Base-by-base conservation (phyloP, 2,329 filamentous ascomycete genomes). In the Trichoderma harzianum region DNA sequence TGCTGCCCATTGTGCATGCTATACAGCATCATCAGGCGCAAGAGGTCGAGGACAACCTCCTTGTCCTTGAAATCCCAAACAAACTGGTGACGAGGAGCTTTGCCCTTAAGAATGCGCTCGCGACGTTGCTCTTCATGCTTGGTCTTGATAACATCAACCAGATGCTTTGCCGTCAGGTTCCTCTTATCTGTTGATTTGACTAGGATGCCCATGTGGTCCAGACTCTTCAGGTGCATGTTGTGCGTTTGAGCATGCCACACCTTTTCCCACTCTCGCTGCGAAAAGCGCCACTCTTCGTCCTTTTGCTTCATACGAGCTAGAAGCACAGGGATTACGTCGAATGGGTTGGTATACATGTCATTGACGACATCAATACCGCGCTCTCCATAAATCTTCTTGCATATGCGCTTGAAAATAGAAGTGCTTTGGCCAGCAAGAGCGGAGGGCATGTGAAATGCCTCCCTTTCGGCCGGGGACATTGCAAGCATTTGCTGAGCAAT, bases 231-330 rank as follows among this genome's bases (percentile, higher is more conserved):
- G 82, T 98, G 97, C 84, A 97, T 95, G 78, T 92, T 91, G 79
- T 97, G 92, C 28, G 95, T 98, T 83, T 98, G 96, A 64, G 94
- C 91, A 74, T 96, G 94, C 96, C 96, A 99, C 8, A 99, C 94
- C 82, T 98, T 98, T 81, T 98, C 95, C 96, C 96, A 99, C 80
- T 99, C 97, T 36, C 96, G 93, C 86, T 93, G 95, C 7, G 94
- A 95, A 76, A 97, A 95, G 75, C 97, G 94, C 96, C 96, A 99
- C 78, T 98, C 95, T 81, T 99, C 96, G 58, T 97, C 91, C 80
- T 98, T 98, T 78, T 97, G 93, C 83, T 98, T 98, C 76, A 99
- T 87, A 14, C 96, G 90, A 66, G 93, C 92, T 73, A 99, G 85
- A 32, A 99, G 88, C 47, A 98, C 90, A 0, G 96, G 96, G 3